Evolutionary conservation across 176 grass and related monocot genomes (phyloP), one percentile per base, ranked within the genome.

Genomic region (Ensete glaucum): DNA sequence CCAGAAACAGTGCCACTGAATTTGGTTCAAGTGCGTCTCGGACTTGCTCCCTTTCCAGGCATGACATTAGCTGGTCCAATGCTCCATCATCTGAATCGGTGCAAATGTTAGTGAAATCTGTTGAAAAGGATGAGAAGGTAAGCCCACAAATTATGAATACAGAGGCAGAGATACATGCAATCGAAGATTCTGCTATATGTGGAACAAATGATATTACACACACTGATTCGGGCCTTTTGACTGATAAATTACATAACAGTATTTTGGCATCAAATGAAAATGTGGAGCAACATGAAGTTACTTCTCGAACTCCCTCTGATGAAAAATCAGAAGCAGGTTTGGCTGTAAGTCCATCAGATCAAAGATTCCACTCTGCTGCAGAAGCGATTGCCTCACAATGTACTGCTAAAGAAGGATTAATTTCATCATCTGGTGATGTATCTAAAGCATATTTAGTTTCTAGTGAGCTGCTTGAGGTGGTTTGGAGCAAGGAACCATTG

Each of bases 31-130:
- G 85, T 19, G 87, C 90, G 29, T 78, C 77, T 53, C 80, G 89
- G 73, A 87, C 85, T 60, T 87, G 84, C 64, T 87, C 92, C 16
- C 58, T 89, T 73, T 80, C 91, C 57, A 88, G 79, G 78, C 73
- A 73, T 24, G 89, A 95, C 75, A 91, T 91, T 91, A 82, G 84
- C 20, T 99, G 96, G 96, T 94, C 91, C 49, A 88, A 95, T 78
- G 88, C 96, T 56, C 93, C 96, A 48, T 93, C 94, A 1, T 87
- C 91, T 27, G 96, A 94, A 84, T 91, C 86, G 53, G 88, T 91
- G 48, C 86, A 94, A 72, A 95, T 95, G 86, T 58, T 93, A 70
- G 73, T 99, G 79, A 99, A 94, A 22, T 99, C 96, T 13, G 86
- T 94, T 54, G 83, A 88, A 79, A 91, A 88, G 79, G 83, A 88